Evolutionary conservation across 2,329 filamentous ascomycete species (phyloP).

Genomic region (Zasmidium cellare): DNA sequence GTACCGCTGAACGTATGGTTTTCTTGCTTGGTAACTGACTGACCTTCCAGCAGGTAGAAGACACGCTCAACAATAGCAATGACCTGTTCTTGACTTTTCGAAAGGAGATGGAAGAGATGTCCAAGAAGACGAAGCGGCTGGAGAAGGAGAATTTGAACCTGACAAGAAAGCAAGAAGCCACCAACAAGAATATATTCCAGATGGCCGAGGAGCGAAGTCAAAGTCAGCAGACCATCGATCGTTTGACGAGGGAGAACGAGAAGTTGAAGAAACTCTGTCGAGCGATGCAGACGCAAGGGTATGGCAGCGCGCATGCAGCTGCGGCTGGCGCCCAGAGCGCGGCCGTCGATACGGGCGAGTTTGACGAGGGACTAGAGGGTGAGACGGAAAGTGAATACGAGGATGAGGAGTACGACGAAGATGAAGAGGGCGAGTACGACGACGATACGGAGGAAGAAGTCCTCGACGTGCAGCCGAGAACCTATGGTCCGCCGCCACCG

Average conservation of each 20-base stretch:
- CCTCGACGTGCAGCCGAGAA: conserved; percentile 29
- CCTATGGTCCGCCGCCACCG: conserved; percentile 50
- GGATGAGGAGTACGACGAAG: conserved; percentile 66
- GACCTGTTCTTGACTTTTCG: conserved; percentile 95
- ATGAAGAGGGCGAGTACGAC: conserved; percentile 63
- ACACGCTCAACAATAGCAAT: conserved; percentile 97
- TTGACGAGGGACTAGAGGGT: conserved; percentile 40
- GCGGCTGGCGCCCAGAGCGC: conserved; percentile 16
- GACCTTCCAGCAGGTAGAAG: conserved; percentile 77
- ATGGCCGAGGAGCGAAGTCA: conserved; percentile 92
- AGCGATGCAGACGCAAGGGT: conserved; percentile 92
- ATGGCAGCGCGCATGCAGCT: conserved; percentile 51
- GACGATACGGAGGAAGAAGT: conserved; percentile 60
- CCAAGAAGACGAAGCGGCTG: conserved; percentile 93
- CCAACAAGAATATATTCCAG: conserved; percentile 90
- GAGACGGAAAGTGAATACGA: conserved; percentile 66
- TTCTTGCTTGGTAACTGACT: conserved; percentile 36
- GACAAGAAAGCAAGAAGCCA: conserved; percentile 89
- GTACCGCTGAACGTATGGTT: neutral
- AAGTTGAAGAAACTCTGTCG: conserved; percentile 94
- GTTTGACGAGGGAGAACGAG: conserved; percentile 79
- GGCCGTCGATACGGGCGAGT: conserved; percentile 23
- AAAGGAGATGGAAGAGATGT: conserved; percentile 99
- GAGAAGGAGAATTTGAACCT: conserved; percentile 94
- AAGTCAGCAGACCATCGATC: conserved; percentile 73